These are phyloP conservation scores for Rhododendron williamsianum DNA, from an alignment of 148 eudicot species.

Conservation along the genomic window DNA sequence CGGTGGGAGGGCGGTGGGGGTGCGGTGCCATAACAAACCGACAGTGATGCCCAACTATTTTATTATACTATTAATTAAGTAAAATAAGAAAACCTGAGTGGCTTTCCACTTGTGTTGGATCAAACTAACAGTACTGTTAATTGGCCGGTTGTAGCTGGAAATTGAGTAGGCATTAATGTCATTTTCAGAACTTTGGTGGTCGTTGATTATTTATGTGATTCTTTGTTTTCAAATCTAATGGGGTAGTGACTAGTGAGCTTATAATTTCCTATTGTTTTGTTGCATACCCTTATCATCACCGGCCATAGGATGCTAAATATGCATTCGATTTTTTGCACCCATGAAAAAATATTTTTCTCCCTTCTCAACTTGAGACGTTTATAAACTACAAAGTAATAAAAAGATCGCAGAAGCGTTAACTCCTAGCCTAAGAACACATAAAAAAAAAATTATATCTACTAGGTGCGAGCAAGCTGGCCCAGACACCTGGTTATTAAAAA, in stretches of 20 bases:
- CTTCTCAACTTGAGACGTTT: no score
- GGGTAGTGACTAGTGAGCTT: no score
- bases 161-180: background rate
- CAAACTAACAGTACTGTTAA: background rate
- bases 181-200: background rate
- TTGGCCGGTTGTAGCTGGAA: background rate
- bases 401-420: no score
- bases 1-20: background rate
- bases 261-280: background rate
- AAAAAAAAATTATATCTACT: no score
- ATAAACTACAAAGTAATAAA: no score
- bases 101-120: background rate
- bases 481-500: no score
- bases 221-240: background rate
- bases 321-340: background rate
- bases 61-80: no score
- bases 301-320: background rate
- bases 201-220: background rate
- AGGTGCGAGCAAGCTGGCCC: no score
- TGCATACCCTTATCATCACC: background rate
- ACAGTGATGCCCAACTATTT: background rate
- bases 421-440: no score
- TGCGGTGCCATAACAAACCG: background rate
- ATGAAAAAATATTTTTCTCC: no score
- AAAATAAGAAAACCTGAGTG: background rate